Conservation (phyloP, 1,139 yeast genomes). For the Magnusiomyces suaveolens region DNA sequence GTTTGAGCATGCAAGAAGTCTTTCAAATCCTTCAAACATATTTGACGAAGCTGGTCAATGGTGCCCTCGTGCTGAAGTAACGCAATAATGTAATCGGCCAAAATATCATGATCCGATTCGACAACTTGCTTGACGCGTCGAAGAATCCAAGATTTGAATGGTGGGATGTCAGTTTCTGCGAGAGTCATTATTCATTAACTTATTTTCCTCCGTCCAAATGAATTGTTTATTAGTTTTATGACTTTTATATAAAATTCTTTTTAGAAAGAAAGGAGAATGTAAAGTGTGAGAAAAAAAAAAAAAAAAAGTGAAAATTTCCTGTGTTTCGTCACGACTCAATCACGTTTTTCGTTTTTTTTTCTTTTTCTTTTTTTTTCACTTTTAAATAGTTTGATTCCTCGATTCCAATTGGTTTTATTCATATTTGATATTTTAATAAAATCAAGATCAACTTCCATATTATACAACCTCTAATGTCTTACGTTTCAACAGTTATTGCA, state of each 20-base stretch:
- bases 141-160: conserved; percentile 35
- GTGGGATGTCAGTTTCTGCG: conserved; percentile 13
- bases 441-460: too few relatives aligned
- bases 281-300: too few relatives aligned
- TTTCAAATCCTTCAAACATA: conserved; percentile 32
- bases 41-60: conserved; percentile 25
- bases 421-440: too few relatives aligned
- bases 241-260: background rate
- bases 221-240: background rate
- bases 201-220: background rate
- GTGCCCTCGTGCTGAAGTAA: conserved; percentile 34
- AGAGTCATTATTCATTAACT: conserved; percentile 8
- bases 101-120: conserved; percentile 33
- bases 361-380: too few relatives aligned
- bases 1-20: conserved; percentile 31
- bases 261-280: background rate
- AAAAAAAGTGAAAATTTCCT: too few relatives aligned
- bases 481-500: conserved; percentile 22
- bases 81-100: conserved; percentile 40
- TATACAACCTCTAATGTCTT: too few relatives aligned
- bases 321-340: too few relatives aligned
- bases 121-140: conserved; percentile 32
- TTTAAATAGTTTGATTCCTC: too few relatives aligned
- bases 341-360: too few relatives aligned
- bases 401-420: too few relatives aligned